Percentiles rank a stretch among this genome's conserved stretches.
These are phyloP conservation scores for Carex littledalei DNA, from an alignment of 176 grass and related monocot species.

Conservation along the genomic window DNA sequence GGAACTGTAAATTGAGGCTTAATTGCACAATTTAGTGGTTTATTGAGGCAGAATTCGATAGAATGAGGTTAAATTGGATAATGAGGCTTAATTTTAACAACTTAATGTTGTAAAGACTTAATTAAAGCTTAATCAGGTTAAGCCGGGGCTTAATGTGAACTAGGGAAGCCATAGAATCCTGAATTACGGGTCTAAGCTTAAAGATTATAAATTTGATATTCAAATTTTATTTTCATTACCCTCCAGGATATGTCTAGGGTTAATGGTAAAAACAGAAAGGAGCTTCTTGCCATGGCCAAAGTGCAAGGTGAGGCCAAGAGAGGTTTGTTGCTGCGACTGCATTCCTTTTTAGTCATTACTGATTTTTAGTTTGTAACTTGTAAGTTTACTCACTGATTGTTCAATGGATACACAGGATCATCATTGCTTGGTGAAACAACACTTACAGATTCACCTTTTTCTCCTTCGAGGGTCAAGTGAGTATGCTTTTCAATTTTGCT, in stretches of 20 bases:
- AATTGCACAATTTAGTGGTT: background rate
- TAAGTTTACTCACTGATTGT: background rate
- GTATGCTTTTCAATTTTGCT: slow-evolving; percentile 1
- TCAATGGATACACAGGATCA: slow-evolving; percentile 12
- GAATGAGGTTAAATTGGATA: background rate
- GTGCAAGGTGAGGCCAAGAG: slow-evolving; percentile 93
- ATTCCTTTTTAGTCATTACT: slow-evolving; percentile 5
- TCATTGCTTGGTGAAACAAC: slow-evolving; percentile 57
- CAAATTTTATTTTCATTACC: slow-evolving; percentile 12
- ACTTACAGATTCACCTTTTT: slow-evolving; percentile 83
- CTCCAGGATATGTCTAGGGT: slow-evolving; percentile 91
- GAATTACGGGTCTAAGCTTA: background rate
- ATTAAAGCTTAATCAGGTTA: background rate
- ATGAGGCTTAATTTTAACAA: background rate
- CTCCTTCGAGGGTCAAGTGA: slow-evolving; percentile 90
- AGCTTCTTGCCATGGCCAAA: slow-evolving; percentile 98
- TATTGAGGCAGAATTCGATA: background rate
- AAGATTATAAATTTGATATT: slow-evolving; percentile 25
- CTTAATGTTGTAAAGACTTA: background rate
- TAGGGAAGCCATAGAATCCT: background rate
- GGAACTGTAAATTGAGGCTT: slow-evolving; percentile 1
- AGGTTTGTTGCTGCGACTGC: slow-evolving; percentile 38
- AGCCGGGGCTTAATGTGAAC: background rate
- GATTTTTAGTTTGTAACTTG: background rate
- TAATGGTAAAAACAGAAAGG: slow-evolving; percentile 97